Conservation (phyloP, 352 stramenopile species). For the Globisporangium spiculum region DNA sequence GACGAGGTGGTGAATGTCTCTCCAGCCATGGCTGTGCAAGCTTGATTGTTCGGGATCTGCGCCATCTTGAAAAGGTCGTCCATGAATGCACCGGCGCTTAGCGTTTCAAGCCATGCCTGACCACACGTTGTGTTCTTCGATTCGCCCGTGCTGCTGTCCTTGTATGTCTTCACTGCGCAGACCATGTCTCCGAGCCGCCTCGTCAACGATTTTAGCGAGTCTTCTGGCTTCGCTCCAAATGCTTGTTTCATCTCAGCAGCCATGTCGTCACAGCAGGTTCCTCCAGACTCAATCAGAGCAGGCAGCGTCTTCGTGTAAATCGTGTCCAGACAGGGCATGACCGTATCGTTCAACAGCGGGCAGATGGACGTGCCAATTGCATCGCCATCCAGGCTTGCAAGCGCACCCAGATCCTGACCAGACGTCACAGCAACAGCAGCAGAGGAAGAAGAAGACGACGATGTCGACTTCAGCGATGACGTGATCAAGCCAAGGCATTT, state of each 20-base stretch:
- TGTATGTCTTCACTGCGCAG: conserved; percentile 26
- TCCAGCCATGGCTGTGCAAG: conserved; percentile 33
- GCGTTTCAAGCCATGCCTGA: conserved; percentile 13
- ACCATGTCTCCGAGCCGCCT: conserved; percentile 26
- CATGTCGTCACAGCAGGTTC: conserved; percentile 33
- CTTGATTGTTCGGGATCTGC: conserved; percentile 32
- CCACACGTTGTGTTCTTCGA: conserved; percentile 28
- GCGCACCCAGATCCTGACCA: background rate
- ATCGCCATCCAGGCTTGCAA: conserved; percentile 7
- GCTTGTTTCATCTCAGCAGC: conserved; percentile 21
- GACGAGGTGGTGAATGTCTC: conserved; percentile 27
- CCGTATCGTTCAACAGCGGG: conserved; percentile 28
- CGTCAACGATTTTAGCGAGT: conserved; percentile 20
- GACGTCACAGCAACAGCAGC: background rate
- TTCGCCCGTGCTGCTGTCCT: conserved; percentile 4
- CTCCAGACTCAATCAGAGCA: conserved; percentile 25
- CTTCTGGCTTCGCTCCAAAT: conserved; percentile 25
- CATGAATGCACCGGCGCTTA: conserved; percentile 21
- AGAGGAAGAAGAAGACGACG: conserved; percentile 1
- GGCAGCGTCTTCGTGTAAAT: conserved; percentile 26
- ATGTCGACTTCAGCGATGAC: background rate
- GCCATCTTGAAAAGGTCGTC: conserved; percentile 26
- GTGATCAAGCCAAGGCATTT: conserved; percentile 26
- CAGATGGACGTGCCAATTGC: conserved; percentile 24
- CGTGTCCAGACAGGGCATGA: conserved; percentile 33